Evolutionary conservation across 495 filamentous ascomycete genomes (phyloP), one percentile per base, ranked within the genome.

Genomic region (Articulospora tetracladia): DNA sequence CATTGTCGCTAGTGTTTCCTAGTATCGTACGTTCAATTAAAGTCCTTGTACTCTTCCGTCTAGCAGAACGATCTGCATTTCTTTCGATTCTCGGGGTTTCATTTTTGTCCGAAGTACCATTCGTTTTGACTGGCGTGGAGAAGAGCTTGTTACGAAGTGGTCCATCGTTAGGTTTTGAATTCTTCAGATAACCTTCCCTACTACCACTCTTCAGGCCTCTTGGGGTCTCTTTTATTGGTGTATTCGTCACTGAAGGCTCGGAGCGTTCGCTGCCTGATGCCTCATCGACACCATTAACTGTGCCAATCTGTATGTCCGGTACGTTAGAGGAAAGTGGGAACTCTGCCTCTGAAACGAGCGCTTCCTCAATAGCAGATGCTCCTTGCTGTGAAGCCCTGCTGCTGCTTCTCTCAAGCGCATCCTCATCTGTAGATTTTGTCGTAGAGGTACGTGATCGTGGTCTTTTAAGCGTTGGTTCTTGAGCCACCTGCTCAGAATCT

Each of bases 31-130:
- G 83, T 65, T 92, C 86, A 20, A 93, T 85, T 7, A 95, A 70
- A 6, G 83, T 81, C 48, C 86, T 81, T 3, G 86, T 88, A 69
- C 90, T 96, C 76, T 96, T 97, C 66, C 87, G 87, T 66, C 90
- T 84, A 2, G 92, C 93, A 0, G 92, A 96, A 8, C 86, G 82
- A 70, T 97, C 89, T 22, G 86, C 87, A 66, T 86, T 90, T 55
- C 80, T 44, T 81, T 47, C 78, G 75, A 66, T 80, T 79, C 28
- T 82, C 77, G 13, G 87, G 83, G 59, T 12, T 80, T 87, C 61
- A 13, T 39, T 48, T 0, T 19, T 51, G 6, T 53, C 56, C 3
- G 15, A 20, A 17, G 26, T 12, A 6, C 50, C 26, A 53, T 60
- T 64, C 3, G 53, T 27, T 30, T 64, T 66, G 4, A 51, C 26